phyloP scores from a whole-genome alignment of 352 stramenopile genomes.

The Peronospora farinosa region DNA sequence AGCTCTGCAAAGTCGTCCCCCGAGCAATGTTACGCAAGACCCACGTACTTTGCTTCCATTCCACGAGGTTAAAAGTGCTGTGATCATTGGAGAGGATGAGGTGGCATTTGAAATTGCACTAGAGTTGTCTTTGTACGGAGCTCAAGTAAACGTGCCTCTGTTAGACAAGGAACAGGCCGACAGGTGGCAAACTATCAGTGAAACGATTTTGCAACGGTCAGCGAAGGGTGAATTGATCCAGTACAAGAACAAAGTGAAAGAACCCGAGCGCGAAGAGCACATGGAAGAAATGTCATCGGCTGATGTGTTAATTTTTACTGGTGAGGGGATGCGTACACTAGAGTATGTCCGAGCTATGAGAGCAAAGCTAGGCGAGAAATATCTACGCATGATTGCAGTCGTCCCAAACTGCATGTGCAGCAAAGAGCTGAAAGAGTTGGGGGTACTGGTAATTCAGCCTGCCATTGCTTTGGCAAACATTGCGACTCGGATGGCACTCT shows the following conservation, averaged over 20 bases:
- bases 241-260: constrained; percentile 57
- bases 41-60: constrained; percentile 40
- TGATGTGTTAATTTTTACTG: constrained; percentile 61
- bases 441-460: constrained; percentile 57
- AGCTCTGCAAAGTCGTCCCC: constrained; percentile 6
- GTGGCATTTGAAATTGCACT: constrained; percentile 58
- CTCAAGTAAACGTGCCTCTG: constrained; percentile 51
- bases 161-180: constrained; percentile 49
- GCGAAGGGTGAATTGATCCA: constrained; percentile 59
- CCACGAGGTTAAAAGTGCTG: constrained; percentile 42
- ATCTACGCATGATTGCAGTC: constrained; percentile 54
- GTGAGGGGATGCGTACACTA: constrained; percentile 34
- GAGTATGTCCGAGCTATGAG: constrained; percentile 50
- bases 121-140: constrained; percentile 58
- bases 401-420: constrained; percentile 34
- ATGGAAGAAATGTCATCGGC: constrained; percentile 38
- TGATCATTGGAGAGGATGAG: constrained; percentile 60
- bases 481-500: constrained; percentile 53
- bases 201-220: constrained; percentile 40
- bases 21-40: constrained; percentile 27
- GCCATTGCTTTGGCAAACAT: constrained; percentile 62
- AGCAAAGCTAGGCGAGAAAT: constrained; percentile 29
- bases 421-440: constrained; percentile 37
- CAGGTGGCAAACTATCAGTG: constrained; percentile 57
- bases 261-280: constrained; percentile 22